Evolutionary conservation across 176 grass and related monocot species (phyloP).

Genomic region (Aegilops umbellulata): DNA sequence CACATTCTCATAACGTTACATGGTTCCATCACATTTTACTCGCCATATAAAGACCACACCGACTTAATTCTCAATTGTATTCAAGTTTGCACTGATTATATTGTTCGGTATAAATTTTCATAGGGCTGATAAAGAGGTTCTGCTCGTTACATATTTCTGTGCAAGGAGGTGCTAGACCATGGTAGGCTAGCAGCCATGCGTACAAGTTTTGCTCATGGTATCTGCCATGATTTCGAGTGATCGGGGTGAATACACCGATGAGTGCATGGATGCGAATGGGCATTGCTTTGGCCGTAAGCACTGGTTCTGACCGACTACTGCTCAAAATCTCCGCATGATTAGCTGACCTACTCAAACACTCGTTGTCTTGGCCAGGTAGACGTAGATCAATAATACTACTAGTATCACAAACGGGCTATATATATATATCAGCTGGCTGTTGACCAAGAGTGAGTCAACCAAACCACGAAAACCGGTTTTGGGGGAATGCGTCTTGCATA

Average conservation of each 20-base stretch:
- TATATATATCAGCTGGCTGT: not conserved
- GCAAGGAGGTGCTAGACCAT: no score
- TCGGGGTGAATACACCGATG: no score
- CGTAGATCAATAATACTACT: not conserved
- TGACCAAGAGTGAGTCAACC: conserved; percentile 4
- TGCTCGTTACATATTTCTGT: not conserved
- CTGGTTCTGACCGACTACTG: not conserved
- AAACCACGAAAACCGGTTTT: not conserved
- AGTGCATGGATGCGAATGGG: not conserved
- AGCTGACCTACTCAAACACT: conserved; percentile 2
- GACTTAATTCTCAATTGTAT: not conserved
- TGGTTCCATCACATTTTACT: not conserved
- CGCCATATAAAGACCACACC: not conserved
- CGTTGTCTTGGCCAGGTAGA: not conserved
- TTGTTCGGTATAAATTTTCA: not conserved
- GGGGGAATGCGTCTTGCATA: not conserved
- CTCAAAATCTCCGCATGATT: conserved; percentile 19
- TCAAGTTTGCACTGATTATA: not conserved
- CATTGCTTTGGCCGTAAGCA: conserved; percentile 15
- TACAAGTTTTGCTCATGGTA: no score
- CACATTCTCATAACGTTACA: not conserved
- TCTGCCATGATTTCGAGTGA: no score
- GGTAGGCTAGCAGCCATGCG: no score
- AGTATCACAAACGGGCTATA: not conserved
- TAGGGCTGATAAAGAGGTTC: not conserved